phyloP scores from a whole-genome alignment of 352 stramenopile species.

The Phytophthora agathidicida region DNA sequence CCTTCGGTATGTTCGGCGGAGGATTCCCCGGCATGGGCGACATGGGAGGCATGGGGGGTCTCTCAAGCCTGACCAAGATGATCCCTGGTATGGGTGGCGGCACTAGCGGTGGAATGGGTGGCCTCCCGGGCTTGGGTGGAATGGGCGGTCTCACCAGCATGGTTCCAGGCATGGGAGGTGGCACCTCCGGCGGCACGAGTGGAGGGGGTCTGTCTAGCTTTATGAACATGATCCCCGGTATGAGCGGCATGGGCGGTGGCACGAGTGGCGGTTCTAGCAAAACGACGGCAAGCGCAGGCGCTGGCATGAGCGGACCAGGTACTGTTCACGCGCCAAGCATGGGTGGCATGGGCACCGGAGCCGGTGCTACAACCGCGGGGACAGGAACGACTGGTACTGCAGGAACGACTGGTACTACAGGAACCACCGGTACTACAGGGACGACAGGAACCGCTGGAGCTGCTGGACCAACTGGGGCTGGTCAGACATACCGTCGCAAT shows the following conservation, averaged over 20 bases:
- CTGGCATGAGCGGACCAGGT: slow-evolving; percentile 3
- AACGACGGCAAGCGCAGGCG: not conserved
- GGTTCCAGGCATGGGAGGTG: slow-evolving; percentile 4
- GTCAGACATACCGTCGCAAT: slow-evolving; percentile 2
- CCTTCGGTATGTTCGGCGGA: slow-evolving; percentile 1
- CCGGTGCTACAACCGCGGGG: not conserved
- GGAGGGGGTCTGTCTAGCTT: slow-evolving; percentile 1
- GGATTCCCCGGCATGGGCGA: slow-evolving; percentile 2
- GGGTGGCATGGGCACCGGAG: slow-evolving; percentile 2
- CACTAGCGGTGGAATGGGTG: not conserved
- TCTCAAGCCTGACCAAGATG: no score
- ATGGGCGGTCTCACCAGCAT: slow-evolving; percentile 3
- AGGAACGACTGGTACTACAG: not conserved
- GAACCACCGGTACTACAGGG: not conserved
- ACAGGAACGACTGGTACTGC: not conserved
- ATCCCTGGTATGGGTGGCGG: not conserved
- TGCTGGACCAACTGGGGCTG: not conserved
- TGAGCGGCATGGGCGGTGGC: not conserved
- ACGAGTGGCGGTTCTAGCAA: slow-evolving; percentile 1
- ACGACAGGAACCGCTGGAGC: not conserved
- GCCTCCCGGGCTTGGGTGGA: not conserved
- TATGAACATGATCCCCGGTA: slow-evolving; percentile 1
- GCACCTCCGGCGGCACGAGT: slow-evolving; percentile 4
- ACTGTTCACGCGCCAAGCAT: slow-evolving; percentile 7
- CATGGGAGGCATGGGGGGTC: no score